Base-by-base conservation (phyloP, 371 early-diverging fungal species). In the Neoconidiobolus thromboides region DNA sequence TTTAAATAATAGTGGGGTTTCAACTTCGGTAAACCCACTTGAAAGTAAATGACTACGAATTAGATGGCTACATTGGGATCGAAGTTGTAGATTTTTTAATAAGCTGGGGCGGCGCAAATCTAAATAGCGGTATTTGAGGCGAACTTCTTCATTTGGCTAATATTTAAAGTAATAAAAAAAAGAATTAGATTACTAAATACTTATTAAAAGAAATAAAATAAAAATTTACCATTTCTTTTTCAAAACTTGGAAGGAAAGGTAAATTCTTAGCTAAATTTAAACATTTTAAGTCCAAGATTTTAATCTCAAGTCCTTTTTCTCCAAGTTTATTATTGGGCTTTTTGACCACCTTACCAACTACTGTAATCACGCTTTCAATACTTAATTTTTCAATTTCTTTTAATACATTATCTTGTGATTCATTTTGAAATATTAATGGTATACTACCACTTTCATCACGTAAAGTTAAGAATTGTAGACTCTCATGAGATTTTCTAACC, bases 1-100 rank as follows among this genome's bases (percentile, higher is more conserved):
- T 65, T 92, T 92, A 69, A 91, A 91, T 39, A 93, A 74, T 41
- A 79, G 73, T 3, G 94, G 93, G 0, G 92, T 92, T 62, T 93
- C 94, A n/a, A 93, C 85, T 60, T 93, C 94, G 3, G 80, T 70
- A 71, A 93, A 91, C 3, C 66, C 65, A 10, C 68, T 56, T 38
- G 61, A 50, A 1, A 67, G 37, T 1, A 70, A 62, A 40, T 67
- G n/a, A 38, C 15, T 48, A 1, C 61, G 42, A 36, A 48, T 43
- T 5, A 36, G 42, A 2, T 37, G 26, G 39, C 9, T 43, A 10
- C 42, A 6, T n/a, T 51, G 12, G 15, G 87, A 81, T 37, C 89
- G 74, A 43, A 70, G 63, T 4, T 84, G 81, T 41, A 93, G 70
- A 60, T 91, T 89, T 39, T 69, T 64, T 61, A 90, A 90, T 9